These are phyloP conservation scores for Tolypocladium paradoxum DNA, from an alignment of 2,329 filamentous ascomycete species.

Conservation along the genomic window DNA sequence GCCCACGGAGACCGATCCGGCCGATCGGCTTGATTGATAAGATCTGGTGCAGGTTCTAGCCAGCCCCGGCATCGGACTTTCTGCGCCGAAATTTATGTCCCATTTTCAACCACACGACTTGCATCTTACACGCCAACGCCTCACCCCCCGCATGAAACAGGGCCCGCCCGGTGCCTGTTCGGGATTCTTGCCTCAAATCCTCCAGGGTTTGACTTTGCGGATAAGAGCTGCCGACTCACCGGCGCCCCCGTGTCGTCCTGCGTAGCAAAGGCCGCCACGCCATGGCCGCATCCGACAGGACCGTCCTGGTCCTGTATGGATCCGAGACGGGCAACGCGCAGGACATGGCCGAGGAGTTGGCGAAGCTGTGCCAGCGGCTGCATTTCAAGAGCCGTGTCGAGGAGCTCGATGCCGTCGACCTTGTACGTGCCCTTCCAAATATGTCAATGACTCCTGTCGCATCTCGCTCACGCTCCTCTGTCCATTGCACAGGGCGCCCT, in stretches of 20 bases:
- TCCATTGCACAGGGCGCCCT: slow-evolving; percentile 33
- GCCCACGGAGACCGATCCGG: neutral
- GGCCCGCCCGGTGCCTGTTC: neutral
- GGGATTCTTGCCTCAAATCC: neutral
- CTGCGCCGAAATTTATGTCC: neutral
- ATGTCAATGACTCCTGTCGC: neutral
- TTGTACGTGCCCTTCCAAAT: slow-evolving; percentile 45
- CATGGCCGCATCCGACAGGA: slow-evolving; percentile 22
- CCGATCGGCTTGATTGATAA: slow-evolving; percentile 2
- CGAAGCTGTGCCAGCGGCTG: slow-evolving; percentile 61
- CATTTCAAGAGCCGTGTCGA: slow-evolving; percentile 66
- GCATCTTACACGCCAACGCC: neutral
- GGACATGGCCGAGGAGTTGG: slow-evolving; percentile 80
- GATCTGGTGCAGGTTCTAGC: neutral
- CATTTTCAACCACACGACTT: neutral
- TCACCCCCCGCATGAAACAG: neutral
- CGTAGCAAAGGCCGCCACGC: neutral
- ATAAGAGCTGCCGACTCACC: neutral
- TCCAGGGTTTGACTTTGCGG: neutral
- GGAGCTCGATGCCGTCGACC: slow-evolving; percentile 64
- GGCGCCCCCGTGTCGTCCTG: neutral
- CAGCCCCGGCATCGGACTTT: slow-evolving; percentile 5
- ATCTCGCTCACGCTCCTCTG: neutral
- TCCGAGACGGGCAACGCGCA: slow-evolving; percentile 93
- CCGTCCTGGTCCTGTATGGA: slow-evolving; percentile 70